These are phyloP conservation scores for Alternaria novae-zelandiae DNA, from an alignment of 2,329 filamentous ascomycete species.

Conservation along the genomic window DNA sequence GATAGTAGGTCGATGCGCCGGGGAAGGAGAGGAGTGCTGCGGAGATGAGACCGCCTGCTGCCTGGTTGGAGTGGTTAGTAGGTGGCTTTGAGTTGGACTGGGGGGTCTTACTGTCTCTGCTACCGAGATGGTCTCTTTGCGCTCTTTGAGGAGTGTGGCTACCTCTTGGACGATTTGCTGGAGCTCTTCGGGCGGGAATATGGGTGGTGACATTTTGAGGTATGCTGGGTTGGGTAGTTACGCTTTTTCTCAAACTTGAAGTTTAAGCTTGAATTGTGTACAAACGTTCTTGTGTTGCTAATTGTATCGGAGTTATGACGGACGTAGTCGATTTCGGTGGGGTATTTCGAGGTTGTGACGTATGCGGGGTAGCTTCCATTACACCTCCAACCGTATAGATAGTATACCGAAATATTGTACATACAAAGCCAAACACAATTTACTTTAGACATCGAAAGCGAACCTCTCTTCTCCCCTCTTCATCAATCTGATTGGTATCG, in stretches of 20 bases:
- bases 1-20: conserved; percentile 65
- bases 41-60: conserved; percentile 68
- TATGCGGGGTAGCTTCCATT: conserved; percentile 26
- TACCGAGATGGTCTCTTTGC: conserved; percentile 64
- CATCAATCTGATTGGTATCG: conserved; percentile 72
- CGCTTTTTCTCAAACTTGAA: neutral
- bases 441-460: conserved; percentile 28
- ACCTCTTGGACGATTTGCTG: conserved; percentile 57
- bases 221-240: neutral
- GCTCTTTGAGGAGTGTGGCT: conserved; percentile 59
- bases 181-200: conserved; percentile 53
- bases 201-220: conserved; percentile 31
- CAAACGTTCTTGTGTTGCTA: neutral
- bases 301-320: neutral
- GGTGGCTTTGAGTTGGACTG: neutral
- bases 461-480: conserved; percentile 75
- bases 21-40: conserved; percentile 64
- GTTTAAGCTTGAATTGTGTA: neutral
- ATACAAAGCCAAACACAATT: neutral
- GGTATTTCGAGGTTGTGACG: conserved; percentile 23
- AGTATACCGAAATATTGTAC: neutral
- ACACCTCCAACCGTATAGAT: neutral
- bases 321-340: conserved; percentile 8
- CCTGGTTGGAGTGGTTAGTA: conserved; percentile 48
- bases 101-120: conserved; percentile 61